These are phyloP conservation scores for Phytophthora pluvialis DNA, from an alignment of 352 stramenopile genomes.

Conservation along the genomic window DNA sequence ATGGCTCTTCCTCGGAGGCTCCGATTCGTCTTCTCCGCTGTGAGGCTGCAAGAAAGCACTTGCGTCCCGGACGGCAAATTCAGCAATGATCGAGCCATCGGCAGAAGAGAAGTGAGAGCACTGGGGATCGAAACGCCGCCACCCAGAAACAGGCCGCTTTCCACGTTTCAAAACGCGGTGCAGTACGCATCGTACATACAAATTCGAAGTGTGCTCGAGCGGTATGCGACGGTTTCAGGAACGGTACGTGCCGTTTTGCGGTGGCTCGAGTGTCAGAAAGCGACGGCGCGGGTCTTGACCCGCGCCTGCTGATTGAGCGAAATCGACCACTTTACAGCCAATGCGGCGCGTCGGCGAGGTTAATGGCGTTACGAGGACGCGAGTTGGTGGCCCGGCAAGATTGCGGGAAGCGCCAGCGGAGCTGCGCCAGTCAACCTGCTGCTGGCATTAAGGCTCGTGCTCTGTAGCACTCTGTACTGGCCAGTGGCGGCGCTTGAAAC, in stretches of 20 bases:
- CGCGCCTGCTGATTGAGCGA: constrained; percentile 16
- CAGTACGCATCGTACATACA: not conserved
- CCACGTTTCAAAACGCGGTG: constrained; percentile 18
- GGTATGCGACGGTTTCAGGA: constrained; percentile 2
- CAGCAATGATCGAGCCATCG: constrained; percentile 56
- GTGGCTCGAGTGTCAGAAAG: not conserved
- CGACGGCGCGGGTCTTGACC: not conserved
- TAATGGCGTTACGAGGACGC: constrained; percentile 32
- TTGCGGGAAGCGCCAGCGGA: constrained; percentile 1
- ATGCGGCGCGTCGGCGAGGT: constrained; percentile 19
- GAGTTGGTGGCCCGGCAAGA: constrained; percentile 31
- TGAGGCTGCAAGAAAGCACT: constrained; percentile 36
- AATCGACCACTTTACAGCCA: constrained; percentile 24
- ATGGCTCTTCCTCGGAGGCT: constrained; percentile 23
- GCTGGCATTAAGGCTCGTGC: constrained; percentile 1
- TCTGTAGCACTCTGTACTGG: not conserved
- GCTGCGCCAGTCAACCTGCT: constrained; percentile 28
- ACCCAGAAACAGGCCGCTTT: constrained; percentile 34
- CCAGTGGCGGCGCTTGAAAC: constrained; percentile 2
- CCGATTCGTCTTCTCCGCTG: constrained; percentile 13
- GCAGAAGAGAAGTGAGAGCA: constrained; percentile 45
- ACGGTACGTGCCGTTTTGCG: constrained; percentile 1
- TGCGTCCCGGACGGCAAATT: constrained; percentile 63
- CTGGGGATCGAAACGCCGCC: constrained; percentile 31
- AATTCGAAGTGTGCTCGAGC: not conserved